Conservation (phyloP, 2,329 filamentous ascomycete species). For the Penicillium corylophilum region DNA sequence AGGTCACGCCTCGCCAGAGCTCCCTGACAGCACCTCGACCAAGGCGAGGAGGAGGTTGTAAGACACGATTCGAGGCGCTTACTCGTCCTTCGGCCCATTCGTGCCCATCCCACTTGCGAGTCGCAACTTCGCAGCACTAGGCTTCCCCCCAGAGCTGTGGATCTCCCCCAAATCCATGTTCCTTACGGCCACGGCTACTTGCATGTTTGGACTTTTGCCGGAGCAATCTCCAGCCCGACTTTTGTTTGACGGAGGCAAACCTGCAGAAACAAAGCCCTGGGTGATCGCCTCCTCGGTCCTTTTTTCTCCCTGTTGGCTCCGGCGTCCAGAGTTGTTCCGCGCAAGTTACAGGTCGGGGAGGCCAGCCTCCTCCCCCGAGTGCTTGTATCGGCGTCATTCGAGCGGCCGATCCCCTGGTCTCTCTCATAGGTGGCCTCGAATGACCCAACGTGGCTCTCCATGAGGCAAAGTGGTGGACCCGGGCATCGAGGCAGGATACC, state of each 20-base stretch:
- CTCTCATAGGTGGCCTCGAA: slow-evolving; percentile 25
- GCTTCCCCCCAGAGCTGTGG: background rate
- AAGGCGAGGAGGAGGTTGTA: slow-evolving; percentile 11
- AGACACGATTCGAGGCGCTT: slow-evolving; percentile 10
- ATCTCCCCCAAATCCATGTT: slow-evolving; percentile 21
- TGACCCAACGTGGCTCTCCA: slow-evolving; percentile 23
- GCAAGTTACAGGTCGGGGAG: slow-evolving; percentile 17
- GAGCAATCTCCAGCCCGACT: slow-evolving; percentile 22
- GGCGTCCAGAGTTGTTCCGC: slow-evolving; percentile 12
- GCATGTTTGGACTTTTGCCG: slow-evolving; percentile 24
- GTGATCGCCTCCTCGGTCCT: slow-evolving; percentile 1
- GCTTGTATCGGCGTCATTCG: slow-evolving; percentile 4
- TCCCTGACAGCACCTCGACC: slow-evolving; percentile 10
- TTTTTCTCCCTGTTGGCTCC: slow-evolving; percentile 1
- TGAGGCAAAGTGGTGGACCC: slow-evolving; percentile 22
- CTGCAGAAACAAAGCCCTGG: slow-evolving; percentile 24
- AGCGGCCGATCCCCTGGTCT: slow-evolving; percentile 1
- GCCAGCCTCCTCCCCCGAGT: slow-evolving; percentile 13
- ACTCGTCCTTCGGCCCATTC: slow-evolving; percentile 9
- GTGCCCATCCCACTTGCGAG: slow-evolving; percentile 9
- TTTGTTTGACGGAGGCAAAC: slow-evolving; percentile 28
- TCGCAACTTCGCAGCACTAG: background rate
- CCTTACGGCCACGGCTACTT: slow-evolving; percentile 25
- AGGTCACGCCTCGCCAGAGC: slow-evolving; percentile 13
- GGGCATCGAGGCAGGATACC: slow-evolving; percentile 23